Evolutionary conservation across 257 asterid species (phyloP).

Genomic region (Fraxinus cuspidata): DNA sequence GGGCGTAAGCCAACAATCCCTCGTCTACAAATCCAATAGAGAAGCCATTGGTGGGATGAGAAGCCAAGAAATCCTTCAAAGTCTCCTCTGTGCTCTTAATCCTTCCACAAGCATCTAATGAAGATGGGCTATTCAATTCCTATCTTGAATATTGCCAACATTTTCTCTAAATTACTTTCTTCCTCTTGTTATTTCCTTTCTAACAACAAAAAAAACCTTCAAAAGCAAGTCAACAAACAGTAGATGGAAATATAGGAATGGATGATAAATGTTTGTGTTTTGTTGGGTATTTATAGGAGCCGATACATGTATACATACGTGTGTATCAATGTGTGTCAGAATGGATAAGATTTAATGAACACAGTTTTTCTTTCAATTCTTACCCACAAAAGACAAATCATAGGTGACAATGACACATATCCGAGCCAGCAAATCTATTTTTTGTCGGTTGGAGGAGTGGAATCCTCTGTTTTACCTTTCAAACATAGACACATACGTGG

Average conservation of each 20-base stretch:
- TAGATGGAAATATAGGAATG: not conserved
- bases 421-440: conserved; percentile 33
- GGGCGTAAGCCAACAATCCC: conserved; percentile 61
- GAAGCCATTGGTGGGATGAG: conserved; percentile 50
- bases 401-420: conserved; percentile 29
- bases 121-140: conserved; percentile 74
- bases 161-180: conserved; percentile 25
- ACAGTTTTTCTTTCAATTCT: not conserved
- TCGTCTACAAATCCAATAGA: conserved; percentile 63
- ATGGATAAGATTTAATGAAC: conserved; percentile 7
- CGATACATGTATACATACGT: not conserved
- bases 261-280: not conserved
- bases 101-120: conserved; percentile 19
- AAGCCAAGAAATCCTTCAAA: conserved; percentile 54
- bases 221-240: not conserved
- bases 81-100: conserved; percentile 49
- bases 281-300: not conserved
- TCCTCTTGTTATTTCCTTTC: too few relatives aligned
- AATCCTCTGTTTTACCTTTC: not conserved
- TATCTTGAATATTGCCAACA: conserved; percentile 82
- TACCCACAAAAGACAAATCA: conserved; percentile 25
- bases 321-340: too few relatives aligned
- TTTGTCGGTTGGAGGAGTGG: conserved; percentile 7
- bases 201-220: not conserved
- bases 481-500: not conserved